phyloP scores from a whole-genome alignment of 106 monocot genomes.

The Phalaenopsis equestris region DNA sequence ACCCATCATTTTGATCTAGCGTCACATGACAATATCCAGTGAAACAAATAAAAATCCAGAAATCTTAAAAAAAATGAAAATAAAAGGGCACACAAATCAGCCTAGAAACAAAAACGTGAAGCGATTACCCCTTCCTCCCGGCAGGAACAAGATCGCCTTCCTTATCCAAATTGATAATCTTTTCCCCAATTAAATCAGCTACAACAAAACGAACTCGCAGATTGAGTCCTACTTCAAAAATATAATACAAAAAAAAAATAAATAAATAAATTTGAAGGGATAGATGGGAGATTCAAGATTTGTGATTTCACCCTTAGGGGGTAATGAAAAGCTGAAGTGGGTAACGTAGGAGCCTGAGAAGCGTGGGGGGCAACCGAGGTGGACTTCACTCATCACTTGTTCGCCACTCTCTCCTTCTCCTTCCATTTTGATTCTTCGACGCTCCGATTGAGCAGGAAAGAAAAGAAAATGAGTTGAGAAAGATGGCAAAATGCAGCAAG shows the following conservation, averaged over 20 bases:
- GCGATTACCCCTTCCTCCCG: conserved; percentile 9
- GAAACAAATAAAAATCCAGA: background rate
- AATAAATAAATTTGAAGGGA: too few species aligned
- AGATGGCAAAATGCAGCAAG: too few species aligned
- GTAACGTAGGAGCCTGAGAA: conserved; percentile 34
- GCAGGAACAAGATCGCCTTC: conserved; percentile 36
- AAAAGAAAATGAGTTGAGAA: too few species aligned
- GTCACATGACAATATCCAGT: background rate
- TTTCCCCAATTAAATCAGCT: background rate
- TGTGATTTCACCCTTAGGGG: conserved; percentile 8
- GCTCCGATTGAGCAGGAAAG: too few species aligned
- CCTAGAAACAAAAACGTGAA: background rate
- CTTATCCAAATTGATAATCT: conserved; percentile 17
- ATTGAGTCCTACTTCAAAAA: background rate
- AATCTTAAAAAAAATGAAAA: background rate
- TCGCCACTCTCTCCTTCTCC: conserved; percentile 2
- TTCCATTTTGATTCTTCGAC: background rate
- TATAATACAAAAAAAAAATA: background rate
- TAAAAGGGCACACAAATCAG: background rate
- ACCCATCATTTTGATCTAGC: background rate
- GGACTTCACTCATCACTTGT: conserved; percentile 76
- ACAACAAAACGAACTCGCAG: too few species aligned
- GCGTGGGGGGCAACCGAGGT: conserved; percentile 51
- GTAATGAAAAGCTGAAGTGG: conserved; percentile 47
- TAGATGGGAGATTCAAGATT: background rate